A percentile compares a stretch with the other conserved stretches of the same genome.
phyloP scores from a whole-genome alignment of 805 yeast species.

The Saturnispora kantuleensis region DNA sequence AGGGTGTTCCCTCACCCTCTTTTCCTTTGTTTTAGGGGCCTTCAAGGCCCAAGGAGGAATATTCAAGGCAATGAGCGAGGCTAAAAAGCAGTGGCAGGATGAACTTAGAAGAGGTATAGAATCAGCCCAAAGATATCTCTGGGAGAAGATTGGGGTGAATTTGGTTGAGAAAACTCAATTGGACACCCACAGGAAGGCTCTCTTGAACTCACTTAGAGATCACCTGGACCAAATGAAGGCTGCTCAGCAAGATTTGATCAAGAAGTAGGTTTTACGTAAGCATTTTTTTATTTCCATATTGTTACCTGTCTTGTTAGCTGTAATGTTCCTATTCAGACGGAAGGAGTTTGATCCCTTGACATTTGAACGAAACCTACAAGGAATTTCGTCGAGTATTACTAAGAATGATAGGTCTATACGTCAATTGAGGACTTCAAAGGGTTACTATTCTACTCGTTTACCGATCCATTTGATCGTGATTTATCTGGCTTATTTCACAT shows the following conservation, averaged over 20 bases:
- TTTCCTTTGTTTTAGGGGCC: slow-evolving; percentile 22
- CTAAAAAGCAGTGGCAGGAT: slow-evolving; percentile 2
- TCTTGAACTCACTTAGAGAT: not conserved
- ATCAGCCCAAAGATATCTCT: not conserved
- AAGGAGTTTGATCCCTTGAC: slow-evolving; percentile 32
- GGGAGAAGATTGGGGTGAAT: slow-evolving; percentile 4
- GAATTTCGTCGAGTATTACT: slow-evolving; percentile 28
- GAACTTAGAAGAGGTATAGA: slow-evolving; percentile 3
- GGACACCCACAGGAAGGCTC: not conserved
- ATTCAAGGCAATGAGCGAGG: slow-evolving; percentile 9
- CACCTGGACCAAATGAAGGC: not conserved
- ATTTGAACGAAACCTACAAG: slow-evolving; percentile 35
- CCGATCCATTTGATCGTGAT: slow-evolving; percentile 15
- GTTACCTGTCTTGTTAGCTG: not conserved
- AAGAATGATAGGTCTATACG: slow-evolving; percentile 18
- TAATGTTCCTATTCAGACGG: slow-evolving; percentile 17
- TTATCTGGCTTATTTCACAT: slow-evolving; percentile 20
- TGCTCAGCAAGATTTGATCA: not conserved
- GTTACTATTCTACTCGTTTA: slow-evolving; percentile 13
- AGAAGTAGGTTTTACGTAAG: not conserved
- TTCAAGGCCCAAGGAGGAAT: slow-evolving; percentile 20
- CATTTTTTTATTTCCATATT: too few relatives aligned
- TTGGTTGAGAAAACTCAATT: slow-evolving; percentile 1
- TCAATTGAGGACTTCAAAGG: slow-evolving; percentile 11
- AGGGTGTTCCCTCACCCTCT: slow-evolving; percentile 20